Evolutionary conservation across 805 yeast genomes (phyloP), one percentile per base, ranked within the genome.

Genomic region (Vanderwaltozyma verrucispora): DNA sequence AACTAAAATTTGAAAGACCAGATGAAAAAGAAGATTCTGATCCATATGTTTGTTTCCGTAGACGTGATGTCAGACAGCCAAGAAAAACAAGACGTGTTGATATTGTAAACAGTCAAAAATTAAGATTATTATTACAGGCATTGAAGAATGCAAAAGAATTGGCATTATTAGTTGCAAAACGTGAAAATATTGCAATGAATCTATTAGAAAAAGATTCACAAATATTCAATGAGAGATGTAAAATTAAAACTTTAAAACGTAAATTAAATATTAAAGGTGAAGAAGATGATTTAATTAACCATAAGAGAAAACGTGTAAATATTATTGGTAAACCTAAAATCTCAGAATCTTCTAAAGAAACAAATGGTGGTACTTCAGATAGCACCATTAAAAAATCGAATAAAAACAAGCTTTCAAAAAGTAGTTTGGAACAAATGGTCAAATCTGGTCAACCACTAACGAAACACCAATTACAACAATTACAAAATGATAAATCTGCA

Each of bases 51-150:
- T 86, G 96, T 64, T 92, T 92, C 68, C 75, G 98, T 52, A 77
- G 96, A 48, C 80, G 98, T 59, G 97, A 88, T 54, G 80, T 86
- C 46, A 76, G 98, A 47, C 96, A 84, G 55, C 92, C 94, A 23
- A 80, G 98, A 59, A 92, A 92, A 59, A 92, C 98, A 0, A 76
- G 98, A 59, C 75, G 97, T 46, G 84, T 96, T 0, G 98, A 92
- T 63, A 74, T 83, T 25, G 83, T 86, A 49, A 86, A 92, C 48
- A 80, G 87, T 12, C 96, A 88, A 59, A 75, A 88, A 46, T 67
- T 92, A 35, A 71, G 92, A 17, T 57, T 73, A 39, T 65, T 92
- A 24, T 84, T 81, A 44, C 71, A 71, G 42, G 95, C 92, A 42
- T 68, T 92, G 63, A 80, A 75, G 44, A 71, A 77, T 35, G 94